Conservation (phyloP, 345 rosid species). For the Populus nigra region DNA sequence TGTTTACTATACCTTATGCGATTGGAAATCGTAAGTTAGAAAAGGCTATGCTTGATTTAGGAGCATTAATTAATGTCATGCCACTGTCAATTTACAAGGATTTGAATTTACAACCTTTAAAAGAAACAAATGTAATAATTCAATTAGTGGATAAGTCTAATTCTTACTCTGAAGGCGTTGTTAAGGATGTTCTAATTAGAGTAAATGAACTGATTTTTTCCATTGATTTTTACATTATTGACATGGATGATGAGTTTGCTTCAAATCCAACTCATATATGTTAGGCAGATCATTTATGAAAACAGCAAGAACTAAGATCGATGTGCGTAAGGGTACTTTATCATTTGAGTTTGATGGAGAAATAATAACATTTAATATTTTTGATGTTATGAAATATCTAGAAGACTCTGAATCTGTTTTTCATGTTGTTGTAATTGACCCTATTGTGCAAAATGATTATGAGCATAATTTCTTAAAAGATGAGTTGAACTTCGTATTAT, state of each 20-base stretch:
- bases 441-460: too few relatives aligned
- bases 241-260: background rate
- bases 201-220: background rate
- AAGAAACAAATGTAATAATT: background rate
- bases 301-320: background rate
- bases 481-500: too few relatives aligned
- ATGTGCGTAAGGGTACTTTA: background rate
- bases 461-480: too few relatives aligned
- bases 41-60: background rate
- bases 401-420: too few relatives aligned
- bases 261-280: background rate
- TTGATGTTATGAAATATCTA: background rate
- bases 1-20: background rate
- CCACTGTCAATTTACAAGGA: background rate
- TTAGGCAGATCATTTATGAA: background rate
- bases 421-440: too few relatives aligned
- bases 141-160: background rate
- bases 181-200: background rate
- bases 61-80: background rate
- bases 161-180: background rate
- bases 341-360: too few relatives aligned
- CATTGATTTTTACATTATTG: background rate
- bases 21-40: background rate
- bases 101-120: background rate
- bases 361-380: too few relatives aligned